Evolutionary conservation across 2,329 filamentous ascomycete species (phyloP).

Genomic region (Hypocreales sp.): DNA sequence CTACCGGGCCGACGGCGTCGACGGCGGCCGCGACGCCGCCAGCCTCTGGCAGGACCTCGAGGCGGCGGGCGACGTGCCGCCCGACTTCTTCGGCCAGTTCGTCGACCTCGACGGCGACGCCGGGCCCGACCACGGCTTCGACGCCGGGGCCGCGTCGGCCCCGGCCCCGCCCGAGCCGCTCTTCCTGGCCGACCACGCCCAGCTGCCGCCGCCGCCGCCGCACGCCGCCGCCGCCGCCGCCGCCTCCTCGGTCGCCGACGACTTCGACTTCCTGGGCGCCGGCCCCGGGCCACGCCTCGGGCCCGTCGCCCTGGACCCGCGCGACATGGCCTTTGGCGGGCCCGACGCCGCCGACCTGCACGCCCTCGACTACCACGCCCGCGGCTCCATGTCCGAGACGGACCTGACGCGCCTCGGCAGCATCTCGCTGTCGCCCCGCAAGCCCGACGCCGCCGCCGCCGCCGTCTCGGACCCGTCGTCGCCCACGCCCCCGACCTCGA

Average conservation of each 20-base stretch:
- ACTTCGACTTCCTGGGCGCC: slow-evolving; percentile 21
- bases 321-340: slow-evolving; percentile 10
- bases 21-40: slow-evolving; percentile 17
- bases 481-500: slow-evolving; percentile 15
- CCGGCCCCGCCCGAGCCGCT: slow-evolving; percentile 11
- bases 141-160: slow-evolving; percentile 5
- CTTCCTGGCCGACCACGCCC: slow-evolving; percentile 9
- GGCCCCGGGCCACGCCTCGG: no score
- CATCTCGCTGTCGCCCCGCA: slow-evolving; percentile 27
- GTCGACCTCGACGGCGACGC: slow-evolving; percentile 18
- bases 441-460: slow-evolving; percentile 7
- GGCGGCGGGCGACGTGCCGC: slow-evolving; percentile 12
- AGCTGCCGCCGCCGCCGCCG: slow-evolving; percentile 2
- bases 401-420: slow-evolving; percentile 30
- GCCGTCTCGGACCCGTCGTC: slow-evolving; percentile 13
- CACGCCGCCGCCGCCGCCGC: slow-evolving; percentile 16
- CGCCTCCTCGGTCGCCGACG: slow-evolving; percentile 17
- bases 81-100: slow-evolving; percentile 21
- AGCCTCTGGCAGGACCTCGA: slow-evolving; percentile 20
- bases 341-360: slow-evolving; percentile 5
- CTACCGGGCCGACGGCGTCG: slow-evolving; percentile 17
- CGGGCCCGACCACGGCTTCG: slow-evolving; percentile 6
- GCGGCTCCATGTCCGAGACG: slow-evolving; percentile 29
- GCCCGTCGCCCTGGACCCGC: slow-evolving; percentile 16
- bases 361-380: slow-evolving; percentile 11